Base-by-base conservation (phyloP, 1,284 basidiomycete genomes). In the Paramarasmius palmivorus region DNA sequence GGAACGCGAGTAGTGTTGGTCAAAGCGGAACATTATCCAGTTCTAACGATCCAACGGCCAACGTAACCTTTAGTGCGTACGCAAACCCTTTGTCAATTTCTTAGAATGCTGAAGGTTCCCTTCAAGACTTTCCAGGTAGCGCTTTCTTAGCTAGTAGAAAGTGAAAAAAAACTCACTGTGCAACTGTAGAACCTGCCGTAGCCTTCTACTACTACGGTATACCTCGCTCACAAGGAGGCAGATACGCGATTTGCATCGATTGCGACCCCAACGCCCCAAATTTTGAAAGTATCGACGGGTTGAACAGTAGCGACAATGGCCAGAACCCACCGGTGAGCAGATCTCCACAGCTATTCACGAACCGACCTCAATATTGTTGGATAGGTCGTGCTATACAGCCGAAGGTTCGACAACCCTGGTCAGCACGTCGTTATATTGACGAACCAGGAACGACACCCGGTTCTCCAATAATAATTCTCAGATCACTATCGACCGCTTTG, bases 141-240 rank as follows among this genome's bases (percentile, higher is more conserved):
- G 48, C 17, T 2, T 32, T 29, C 15, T 34, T 4, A 5, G 20
- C 29, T 35, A 23, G 37, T 29, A 14, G 14, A n/a, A n/a, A n/a
- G n/a, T n/a, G n/a, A n/a, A n/a, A n/a, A n/a, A n/a, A n/a, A n/a
- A n/a, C n/a, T n/a, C n/a, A n/a, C n/a, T n/a, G n/a, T 26, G 25
- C 10, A 26, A 6, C 29, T 26, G 10, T 45, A 66, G 62, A 54
- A 3, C 62, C 65, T 17, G 68, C 65, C 2, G 56, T 61, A n/a
- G 68, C 61, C 2, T 66, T 70, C 35, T 67, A 64, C 36, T 68
- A 67, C 54, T 70, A 60, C 50, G 68, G 66, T 2, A 66, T 69
- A 19, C 51, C 32, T 15, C 59, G 61, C 10, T 62, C 54, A 36
- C 41, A 52, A 25, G 65, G 65, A 8, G 55, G 57, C 20, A 50